Evolutionary conservation across 805 yeast species (phyloP).

Genomic region (Starmerella riodocensis): DNA sequence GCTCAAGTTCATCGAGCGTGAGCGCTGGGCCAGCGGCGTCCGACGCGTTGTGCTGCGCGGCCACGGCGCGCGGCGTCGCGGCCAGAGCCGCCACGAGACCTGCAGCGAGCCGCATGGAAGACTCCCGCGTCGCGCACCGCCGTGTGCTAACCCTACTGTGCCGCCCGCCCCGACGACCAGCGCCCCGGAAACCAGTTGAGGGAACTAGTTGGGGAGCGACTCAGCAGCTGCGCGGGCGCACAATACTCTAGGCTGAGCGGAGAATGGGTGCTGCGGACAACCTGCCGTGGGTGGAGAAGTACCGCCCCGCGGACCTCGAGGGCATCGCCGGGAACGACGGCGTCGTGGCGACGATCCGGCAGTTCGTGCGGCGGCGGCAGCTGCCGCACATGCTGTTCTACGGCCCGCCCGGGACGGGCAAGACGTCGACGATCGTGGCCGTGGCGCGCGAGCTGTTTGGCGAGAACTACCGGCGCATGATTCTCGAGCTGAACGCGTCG

Average conservation of each 20-base stretch:
- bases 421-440: constrained; percentile 81
- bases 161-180: no score
- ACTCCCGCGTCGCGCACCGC: no score
- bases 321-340: constrained; percentile 88
- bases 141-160: no score
- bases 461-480: constrained; percentile 69
- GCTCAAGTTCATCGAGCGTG: no score
- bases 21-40: no score
- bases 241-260: no score
- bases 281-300: constrained; percentile 68
- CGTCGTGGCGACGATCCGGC: constrained; percentile 70
- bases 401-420: constrained; percentile 94
- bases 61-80: no score
- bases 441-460: constrained; percentile 83
- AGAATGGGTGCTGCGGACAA: no score
- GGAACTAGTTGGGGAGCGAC: neutral
- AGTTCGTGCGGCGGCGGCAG: constrained; percentile 68
- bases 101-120: no score
- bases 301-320: constrained; percentile 70
- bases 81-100: no score
- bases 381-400: constrained; percentile 87
- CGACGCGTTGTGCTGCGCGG: no score
- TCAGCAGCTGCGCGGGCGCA: neutral
- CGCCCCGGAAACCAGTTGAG: no score
- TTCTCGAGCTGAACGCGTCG: constrained; percentile 86